Percentiles rank a stretch among this genome's conserved stretches.
Evolutionary conservation across 1,284 basidiomycete genomes (phyloP).

Genomic region (Schizophyllum commune): DNA sequence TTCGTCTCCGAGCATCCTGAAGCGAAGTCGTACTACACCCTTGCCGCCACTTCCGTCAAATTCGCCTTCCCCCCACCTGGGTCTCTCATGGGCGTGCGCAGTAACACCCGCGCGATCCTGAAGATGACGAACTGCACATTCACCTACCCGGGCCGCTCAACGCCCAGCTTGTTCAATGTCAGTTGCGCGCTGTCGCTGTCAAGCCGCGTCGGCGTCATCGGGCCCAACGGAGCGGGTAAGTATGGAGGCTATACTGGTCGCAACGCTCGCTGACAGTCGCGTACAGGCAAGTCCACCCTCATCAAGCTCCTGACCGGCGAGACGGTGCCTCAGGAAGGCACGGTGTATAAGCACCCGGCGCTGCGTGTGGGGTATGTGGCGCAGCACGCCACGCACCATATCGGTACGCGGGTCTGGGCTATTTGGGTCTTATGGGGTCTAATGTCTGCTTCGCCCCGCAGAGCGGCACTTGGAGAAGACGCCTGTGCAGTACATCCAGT

Average conservation of each 20-base stretch:
- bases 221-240: slow-evolving; percentile 11
- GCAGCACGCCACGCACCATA: slow-evolving; percentile 96
- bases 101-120: slow-evolving; percentile 93
- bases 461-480: slow-evolving; percentile 94
- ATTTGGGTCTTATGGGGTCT: not conserved
- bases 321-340: slow-evolving; percentile 87
- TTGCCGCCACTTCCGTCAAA: slow-evolving; percentile 91
- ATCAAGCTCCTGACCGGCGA: slow-evolving; percentile 97
- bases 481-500: slow-evolving; percentile 93
- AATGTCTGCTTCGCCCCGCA: slow-evolving; percentile 18
- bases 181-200: slow-evolving; percentile 91
- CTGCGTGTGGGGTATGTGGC: slow-evolving; percentile 97
- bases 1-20: slow-evolving; percentile 93
- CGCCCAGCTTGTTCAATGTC: slow-evolving; percentile 82
- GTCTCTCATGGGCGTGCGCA: slow-evolving; percentile 94
- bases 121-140: slow-evolving; percentile 92
- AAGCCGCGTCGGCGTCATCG: slow-evolving; percentile 74
- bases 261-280: slow-evolving; percentile 69
- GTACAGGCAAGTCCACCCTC: slow-evolving; percentile 93
- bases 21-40: slow-evolving; percentile 96
- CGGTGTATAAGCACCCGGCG: slow-evolving; percentile 94
- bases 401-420: slow-evolving; percentile 38
- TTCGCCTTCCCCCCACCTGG: slow-evolving; percentile 97
- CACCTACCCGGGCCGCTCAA: slow-evolving; percentile 85
- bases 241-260: not conserved